Conservation (phyloP, 768 basidiomycete species). For the Trametes sanguinea region DNA sequence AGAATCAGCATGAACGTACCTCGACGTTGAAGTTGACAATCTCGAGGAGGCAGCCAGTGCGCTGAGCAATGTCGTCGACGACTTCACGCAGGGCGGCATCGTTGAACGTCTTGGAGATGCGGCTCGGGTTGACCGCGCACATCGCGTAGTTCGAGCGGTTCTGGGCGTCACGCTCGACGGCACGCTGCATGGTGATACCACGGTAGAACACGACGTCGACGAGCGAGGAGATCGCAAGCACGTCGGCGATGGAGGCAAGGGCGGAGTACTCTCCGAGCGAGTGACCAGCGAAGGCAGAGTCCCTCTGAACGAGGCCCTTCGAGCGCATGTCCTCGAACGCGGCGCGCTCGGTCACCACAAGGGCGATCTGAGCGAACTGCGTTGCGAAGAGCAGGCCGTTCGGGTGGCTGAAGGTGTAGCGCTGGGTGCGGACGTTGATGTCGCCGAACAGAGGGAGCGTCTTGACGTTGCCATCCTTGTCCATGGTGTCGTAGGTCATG, state of each 20-base stretch:
- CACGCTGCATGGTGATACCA: constrained; percentile 99
- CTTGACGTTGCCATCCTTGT: constrained; percentile 94
- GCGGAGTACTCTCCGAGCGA: constrained; percentile 99
- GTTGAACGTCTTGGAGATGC: constrained; percentile 92
- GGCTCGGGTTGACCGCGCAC: constrained; percentile 98
- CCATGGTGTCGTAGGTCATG: constrained; percentile 97
- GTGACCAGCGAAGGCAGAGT: constrained; percentile 95
- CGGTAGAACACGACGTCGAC: constrained; percentile 99
- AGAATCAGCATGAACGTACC: constrained; percentile 43
- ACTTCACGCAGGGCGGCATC: constrained; percentile 97
- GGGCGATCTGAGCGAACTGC: constrained; percentile 97
- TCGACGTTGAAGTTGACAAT: constrained; percentile 98
- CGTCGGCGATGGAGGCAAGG: constrained; percentile 95
- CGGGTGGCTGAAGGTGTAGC: constrained; percentile 98
- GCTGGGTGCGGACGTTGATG: constrained; percentile 90
- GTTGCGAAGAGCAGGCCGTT: constrained; percentile 95
- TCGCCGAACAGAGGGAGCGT: constrained; percentile 95
- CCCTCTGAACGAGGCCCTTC: constrained; percentile 91
- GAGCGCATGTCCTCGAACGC: constrained; percentile 98
- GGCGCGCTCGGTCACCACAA: constrained; percentile 97
- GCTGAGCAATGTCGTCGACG: constrained; percentile 83
- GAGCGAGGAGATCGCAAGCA: constrained; percentile 90
- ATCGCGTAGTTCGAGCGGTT: constrained; percentile 97
- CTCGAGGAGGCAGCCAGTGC: constrained; percentile 83
- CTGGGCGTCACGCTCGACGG: constrained; percentile 91